Base-by-base conservation (phyloP, 2,329 filamentous ascomycete genomes). In the Sclerotiophoma versabilis region DNA sequence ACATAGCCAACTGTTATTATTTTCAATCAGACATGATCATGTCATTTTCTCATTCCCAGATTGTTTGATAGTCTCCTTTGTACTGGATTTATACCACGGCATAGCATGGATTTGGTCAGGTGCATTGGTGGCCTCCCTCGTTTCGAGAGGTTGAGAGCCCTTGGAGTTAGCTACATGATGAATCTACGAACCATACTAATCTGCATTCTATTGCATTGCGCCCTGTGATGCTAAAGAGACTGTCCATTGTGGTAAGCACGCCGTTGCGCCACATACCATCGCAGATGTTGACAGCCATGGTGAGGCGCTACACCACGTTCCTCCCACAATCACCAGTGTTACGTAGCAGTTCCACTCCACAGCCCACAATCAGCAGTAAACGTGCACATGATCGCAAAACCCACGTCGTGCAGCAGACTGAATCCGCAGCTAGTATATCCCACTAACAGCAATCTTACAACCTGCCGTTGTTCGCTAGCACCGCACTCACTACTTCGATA, bases 1-100 rank as follows among this genome's bases (percentile, higher is more conserved):
- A 65, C 53, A 65, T 66, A 65, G 58, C 59, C 60, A 57, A 14
- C 33, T 7, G 19, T 36, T 41, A 25, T 11, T 29, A 17, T 26
- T 34, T 42, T 17, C 14, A 39, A 47, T 29, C 34, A 41, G 14
- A 42, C 27, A 27, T 17, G 2, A 10, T 33, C n/a, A 29, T 38
- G 14, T 38, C 25, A 2, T 33, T 5, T 23, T 32, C 26, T 37
- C 33, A 10, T 25, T 45, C 39, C 17, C 26, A 47, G 42, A 44
- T 22, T 43, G 42, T 37, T 25, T 34, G 37, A 25, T 37, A 15
- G 26, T 19, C 20, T 38, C 12, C 12, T 47, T 34, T 34, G 36
- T 42, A 22, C 15, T 44, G 14, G 43, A 5, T 33, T 33, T 36
- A 17, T 49, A 44, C 19, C 26, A 17, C 29, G 9, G 48, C 47